A percentile compares a stretch with the other conserved stretches of the same genome.
phyloP scores from a whole-genome alignment of 768 basidiomycete genomes.

The Clitopilus passeckerianus region DNA sequence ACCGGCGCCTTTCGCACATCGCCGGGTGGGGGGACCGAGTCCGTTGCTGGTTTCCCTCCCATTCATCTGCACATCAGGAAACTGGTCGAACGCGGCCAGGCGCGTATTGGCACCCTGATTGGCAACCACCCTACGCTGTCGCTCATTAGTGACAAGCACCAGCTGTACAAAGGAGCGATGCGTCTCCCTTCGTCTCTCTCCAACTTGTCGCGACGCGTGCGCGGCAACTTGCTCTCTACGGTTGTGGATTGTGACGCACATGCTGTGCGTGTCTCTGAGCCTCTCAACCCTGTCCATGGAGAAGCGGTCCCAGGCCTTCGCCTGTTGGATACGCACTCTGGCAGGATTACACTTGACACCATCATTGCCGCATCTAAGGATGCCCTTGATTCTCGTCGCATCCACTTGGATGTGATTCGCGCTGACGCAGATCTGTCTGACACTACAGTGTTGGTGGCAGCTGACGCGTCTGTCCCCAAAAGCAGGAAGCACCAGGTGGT shows the following conservation, averaged over 20 bases:
- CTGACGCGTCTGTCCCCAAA: neutral
- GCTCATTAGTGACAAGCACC: neutral
- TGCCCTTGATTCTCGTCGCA: neutral
- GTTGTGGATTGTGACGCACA: neutral
- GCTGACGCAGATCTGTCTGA: neutral
- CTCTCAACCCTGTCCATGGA: no score
- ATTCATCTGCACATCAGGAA: neutral
- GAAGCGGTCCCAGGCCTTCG: no score
- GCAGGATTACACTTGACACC: no score
- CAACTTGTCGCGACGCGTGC: neutral
- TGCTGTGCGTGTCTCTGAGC: neutral
- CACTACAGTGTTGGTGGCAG: neutral
- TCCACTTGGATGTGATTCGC: neutral
- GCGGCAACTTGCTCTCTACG: neutral
- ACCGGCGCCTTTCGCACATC: neutral
- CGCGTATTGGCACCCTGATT: neutral
- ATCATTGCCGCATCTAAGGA: neutral
- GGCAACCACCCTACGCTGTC: neutral
- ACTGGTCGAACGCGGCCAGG: neutral
- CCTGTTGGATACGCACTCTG: no score
- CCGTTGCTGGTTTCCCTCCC: neutral
- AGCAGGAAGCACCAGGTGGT: neutral
- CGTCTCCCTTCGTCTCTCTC: neutral
- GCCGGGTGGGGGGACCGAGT: neutral
- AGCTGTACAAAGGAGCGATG: neutral